These are phyloP conservation scores for Leccinum barrowsii DNA, from an alignment of 768 basidiomycete species.

Conservation along the genomic window DNA sequence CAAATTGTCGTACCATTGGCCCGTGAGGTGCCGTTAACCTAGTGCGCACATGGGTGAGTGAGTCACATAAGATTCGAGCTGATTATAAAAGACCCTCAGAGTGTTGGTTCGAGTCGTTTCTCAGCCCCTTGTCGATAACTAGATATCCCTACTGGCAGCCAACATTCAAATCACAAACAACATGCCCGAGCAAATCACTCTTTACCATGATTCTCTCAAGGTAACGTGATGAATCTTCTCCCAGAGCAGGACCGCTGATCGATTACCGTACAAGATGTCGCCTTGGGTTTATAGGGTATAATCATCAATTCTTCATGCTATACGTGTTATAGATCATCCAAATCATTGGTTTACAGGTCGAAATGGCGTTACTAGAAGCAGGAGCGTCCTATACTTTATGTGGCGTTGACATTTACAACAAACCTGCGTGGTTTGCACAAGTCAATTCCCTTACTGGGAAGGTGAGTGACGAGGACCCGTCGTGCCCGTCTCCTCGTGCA, in stretches of 20 bases:
- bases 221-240: conserved; percentile 22
- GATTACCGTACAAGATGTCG: conserved; percentile 38
- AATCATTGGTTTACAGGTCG: conserved; percentile 34
- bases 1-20: background rate
- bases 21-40: background rate
- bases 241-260: background rate
- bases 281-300: conserved; percentile 53
- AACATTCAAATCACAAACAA: background rate
- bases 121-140: background rate
- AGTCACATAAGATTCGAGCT: background rate
- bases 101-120: background rate
- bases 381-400: conserved; percentile 44
- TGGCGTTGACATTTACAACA: conserved; percentile 57
- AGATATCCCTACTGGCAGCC: background rate
- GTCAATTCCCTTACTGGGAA: conserved; percentile 59
- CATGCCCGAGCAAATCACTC: conserved; percentile 35
- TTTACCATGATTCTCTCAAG: conserved; percentile 37
- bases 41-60: too few relatives aligned
- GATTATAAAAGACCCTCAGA: background rate
- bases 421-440: conserved; percentile 64
- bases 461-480: conserved; percentile 31
- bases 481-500: too few relatives aligned
- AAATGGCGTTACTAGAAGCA: conserved; percentile 57
- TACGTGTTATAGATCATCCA: background rate
- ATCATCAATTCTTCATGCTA: background rate